Conservation (phyloP, 1,284 basidiomycete genomes). For the Pseudozyma thailandica region DNA sequence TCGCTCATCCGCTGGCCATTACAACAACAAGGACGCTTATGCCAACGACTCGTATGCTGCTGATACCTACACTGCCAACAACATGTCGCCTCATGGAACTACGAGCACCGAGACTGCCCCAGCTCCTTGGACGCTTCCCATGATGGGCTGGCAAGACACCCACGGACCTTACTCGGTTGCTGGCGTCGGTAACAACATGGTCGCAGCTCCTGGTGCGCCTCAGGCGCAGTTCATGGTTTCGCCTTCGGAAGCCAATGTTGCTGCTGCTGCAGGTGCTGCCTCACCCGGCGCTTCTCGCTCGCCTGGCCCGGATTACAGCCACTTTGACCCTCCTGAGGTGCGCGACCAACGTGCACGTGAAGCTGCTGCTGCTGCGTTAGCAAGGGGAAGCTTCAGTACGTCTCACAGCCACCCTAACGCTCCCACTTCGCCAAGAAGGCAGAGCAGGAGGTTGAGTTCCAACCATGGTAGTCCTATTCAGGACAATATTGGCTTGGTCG, state of each 20-base stretch:
- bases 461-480: slow-evolving; percentile 29
- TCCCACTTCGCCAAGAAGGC: slow-evolving; percentile 30
- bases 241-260: slow-evolving; percentile 35
- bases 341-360: slow-evolving; percentile 53
- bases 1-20: slow-evolving; percentile 37
- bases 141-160: slow-evolving; percentile 44
- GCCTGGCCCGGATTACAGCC: slow-evolving; percentile 53
- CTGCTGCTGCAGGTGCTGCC: slow-evolving; percentile 18
- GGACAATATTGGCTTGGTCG: slow-evolving; percentile 18
- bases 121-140: slow-evolving; percentile 43
- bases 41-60: not conserved
- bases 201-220: slow-evolving; percentile 9
- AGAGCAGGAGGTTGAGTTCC: slow-evolving; percentile 17
- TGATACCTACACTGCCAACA: slow-evolving; percentile 16
- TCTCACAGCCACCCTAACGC: slow-evolving; percentile 14
- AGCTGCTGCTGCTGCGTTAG: slow-evolving; percentile 44
- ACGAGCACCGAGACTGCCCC: slow-evolving; percentile 18
- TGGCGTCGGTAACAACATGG: slow-evolving; percentile 32
- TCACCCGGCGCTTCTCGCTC: slow-evolving; percentile 16
- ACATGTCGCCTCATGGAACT: slow-evolving; percentile 32
- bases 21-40: slow-evolving; percentile 18
- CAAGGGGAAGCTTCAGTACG: slow-evolving; percentile 21
- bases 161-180: slow-evolving; percentile 39
- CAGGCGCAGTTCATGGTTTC: slow-evolving; percentile 45
- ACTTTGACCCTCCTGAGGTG: slow-evolving; percentile 62